A percentile compares a stretch with the other conserved stretches of the same genome.
These are phyloP conservation scores for Bathelium albidoporum DNA, from an alignment of 495 filamentous ascomycete species.

Conservation along the genomic window DNA sequence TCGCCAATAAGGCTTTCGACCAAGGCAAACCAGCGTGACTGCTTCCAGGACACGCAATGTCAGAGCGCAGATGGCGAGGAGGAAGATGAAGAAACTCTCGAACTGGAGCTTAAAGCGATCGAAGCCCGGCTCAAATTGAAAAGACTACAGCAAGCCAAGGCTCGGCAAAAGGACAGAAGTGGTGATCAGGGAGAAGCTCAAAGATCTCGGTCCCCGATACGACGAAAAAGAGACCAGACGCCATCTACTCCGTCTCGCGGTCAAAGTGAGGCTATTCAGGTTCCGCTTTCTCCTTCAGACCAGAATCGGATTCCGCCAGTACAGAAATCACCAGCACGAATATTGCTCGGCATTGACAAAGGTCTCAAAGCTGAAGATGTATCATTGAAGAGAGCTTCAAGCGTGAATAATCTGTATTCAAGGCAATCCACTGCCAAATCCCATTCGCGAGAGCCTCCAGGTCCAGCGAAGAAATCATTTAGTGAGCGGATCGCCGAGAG, in stretches of 20 bases:
- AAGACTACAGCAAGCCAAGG: slow-evolving; percentile 45
- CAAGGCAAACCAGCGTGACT: slow-evolving; percentile 13
- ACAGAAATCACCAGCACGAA: slow-evolving; percentile 67
- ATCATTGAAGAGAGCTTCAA: slow-evolving; percentile 66
- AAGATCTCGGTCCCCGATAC: not conserved
- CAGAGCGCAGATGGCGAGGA: slow-evolving; percentile 48
- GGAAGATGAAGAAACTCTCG: slow-evolving; percentile 83
- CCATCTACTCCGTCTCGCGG: slow-evolving; percentile 8
- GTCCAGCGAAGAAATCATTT: slow-evolving; percentile 43
- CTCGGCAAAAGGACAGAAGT: slow-evolving; percentile 31
- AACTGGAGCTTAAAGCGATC: slow-evolving; percentile 74
- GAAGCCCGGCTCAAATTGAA: slow-evolving; percentile 83
- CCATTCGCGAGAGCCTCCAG: not conserved
- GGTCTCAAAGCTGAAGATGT: slow-evolving; percentile 72
- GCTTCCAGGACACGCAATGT: slow-evolving; percentile 25
- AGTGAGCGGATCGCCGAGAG: slow-evolving; percentile 74
- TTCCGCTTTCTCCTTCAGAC: slow-evolving; percentile 69
- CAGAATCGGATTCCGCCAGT: slow-evolving; percentile 37
- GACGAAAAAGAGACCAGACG: not conserved
- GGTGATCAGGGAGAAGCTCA: slow-evolving; percentile 13
- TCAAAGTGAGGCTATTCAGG: slow-evolving; percentile 47
- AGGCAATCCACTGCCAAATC: slow-evolving; percentile 7
- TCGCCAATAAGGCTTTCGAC: slow-evolving; percentile 31
- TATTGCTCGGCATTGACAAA: slow-evolving; percentile 82
- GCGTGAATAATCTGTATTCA: slow-evolving; percentile 14